Evolutionary conservation across 495 filamentous ascomycete genomes (phyloP).

Genomic region (Emericellopsis terricola): DNA sequence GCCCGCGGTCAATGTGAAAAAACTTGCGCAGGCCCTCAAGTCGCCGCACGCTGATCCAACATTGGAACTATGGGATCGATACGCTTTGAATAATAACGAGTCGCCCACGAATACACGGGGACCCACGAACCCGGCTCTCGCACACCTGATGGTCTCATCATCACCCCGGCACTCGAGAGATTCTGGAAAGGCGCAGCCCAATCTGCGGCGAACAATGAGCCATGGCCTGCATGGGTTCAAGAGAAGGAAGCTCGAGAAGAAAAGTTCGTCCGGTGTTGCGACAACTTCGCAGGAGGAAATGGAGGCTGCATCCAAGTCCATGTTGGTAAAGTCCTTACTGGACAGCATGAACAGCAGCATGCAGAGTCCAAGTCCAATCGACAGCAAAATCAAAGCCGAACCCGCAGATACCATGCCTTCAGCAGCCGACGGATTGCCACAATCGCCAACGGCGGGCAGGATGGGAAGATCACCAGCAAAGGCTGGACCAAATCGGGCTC

Average conservation of each 20-base stretch:
- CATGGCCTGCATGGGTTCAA: conserved; percentile 56
- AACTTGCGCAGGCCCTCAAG: conserved; percentile 36
- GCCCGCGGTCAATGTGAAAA: conserved; percentile 24
- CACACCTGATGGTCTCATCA: conserved; percentile 46
- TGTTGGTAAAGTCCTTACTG: conserved; percentile 25
- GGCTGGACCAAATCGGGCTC: too few species aligned
- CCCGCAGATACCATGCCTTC: too few species aligned
- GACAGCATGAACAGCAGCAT: conserved; percentile 16
- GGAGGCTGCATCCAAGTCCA: conserved; percentile 26
- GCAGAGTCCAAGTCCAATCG: neutral
- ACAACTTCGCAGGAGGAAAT: conserved; percentile 4
- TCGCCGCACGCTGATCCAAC: conserved; percentile 73
- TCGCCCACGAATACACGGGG: conserved; percentile 13
- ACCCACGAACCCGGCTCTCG: conserved; percentile 29
- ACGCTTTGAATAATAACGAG: conserved; percentile 23
- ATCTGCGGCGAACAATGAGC: conserved; percentile 50
- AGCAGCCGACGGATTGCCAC: too few species aligned
- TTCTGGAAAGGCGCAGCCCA: conserved; percentile 23
- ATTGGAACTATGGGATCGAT: conserved; percentile 73
- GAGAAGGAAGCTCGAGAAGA: conserved; percentile 27
- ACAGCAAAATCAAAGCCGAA: neutral
- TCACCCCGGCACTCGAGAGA: conserved; percentile 43
- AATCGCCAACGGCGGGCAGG: too few species aligned
- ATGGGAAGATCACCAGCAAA: too few species aligned
- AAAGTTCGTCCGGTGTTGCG: neutral